Evolutionary conservation across 2,329 filamentous ascomycete species (phyloP).

Genomic region (Claviceps lovelessii): DNA sequence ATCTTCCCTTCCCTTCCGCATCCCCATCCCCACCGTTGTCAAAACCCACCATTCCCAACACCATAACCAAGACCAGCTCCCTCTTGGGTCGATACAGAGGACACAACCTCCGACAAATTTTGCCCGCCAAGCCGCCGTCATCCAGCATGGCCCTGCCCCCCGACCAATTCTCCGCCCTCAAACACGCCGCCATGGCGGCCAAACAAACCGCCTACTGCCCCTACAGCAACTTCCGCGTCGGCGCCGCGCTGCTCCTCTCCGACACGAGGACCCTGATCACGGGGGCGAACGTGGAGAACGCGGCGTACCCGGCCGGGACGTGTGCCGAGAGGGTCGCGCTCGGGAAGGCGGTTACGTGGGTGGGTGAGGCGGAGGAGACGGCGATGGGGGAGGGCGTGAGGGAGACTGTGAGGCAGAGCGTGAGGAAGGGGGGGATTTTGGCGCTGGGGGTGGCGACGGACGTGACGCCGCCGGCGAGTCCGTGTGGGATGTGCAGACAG

Average conservation of each 20-base stretch:
- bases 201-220: constrained; percentile 78
- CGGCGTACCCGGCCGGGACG: constrained; percentile 82
- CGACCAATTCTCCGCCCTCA: constrained; percentile 52
- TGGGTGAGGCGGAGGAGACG: constrained; percentile 15
- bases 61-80: no score
- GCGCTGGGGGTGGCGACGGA: constrained; percentile 81
- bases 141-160: background rate
- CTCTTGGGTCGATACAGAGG: background rate
- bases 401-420: background rate
- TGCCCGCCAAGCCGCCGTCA: no score
- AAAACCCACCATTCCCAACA: no score
- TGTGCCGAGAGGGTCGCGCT: constrained; percentile 90
- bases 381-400: constrained; percentile 16
- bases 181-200: constrained; percentile 47
- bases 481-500: constrained; percentile 93
- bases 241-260: constrained; percentile 55
- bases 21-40: no score
- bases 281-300: constrained; percentile 90
- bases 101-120: background rate
- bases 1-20: no score
- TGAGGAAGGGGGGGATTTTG: constrained; percentile 29
- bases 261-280: constrained; percentile 24
- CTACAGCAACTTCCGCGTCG: constrained; percentile 86
- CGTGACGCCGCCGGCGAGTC: constrained; percentile 52
- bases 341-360: constrained; percentile 53